Conservation (phyloP, 441 rosid species). For the Adansonia rubrostipa region DNA sequence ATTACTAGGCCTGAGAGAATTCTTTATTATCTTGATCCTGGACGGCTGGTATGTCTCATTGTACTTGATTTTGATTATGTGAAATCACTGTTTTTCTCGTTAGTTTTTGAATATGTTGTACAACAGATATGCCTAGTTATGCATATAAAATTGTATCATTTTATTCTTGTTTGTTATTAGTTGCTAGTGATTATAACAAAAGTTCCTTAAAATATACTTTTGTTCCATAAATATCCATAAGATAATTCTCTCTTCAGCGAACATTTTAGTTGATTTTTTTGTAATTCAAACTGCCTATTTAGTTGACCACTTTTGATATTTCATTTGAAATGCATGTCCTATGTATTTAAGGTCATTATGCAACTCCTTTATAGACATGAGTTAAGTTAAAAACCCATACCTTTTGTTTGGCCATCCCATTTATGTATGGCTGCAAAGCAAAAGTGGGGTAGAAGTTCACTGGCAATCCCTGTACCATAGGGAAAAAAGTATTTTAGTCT, state of each 20-base stretch:
- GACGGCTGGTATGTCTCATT: conserved; percentile 74
- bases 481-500: no score
- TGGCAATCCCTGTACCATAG: no score
- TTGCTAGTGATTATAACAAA: background rate
- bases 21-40: conserved; percentile 85
- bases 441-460: no score
- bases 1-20: conserved; percentile 95
- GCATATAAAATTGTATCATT: background rate
- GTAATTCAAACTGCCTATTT: no score
- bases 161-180: background rate
- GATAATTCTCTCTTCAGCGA: background rate
- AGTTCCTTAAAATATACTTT: conserved; percentile 2
- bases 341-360: background rate
- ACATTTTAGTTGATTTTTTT: background rate
- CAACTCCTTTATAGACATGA: background rate
- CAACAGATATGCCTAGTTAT: background rate
- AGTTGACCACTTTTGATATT: background rate
- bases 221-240: background rate
- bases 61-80: background rate
- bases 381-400: background rate
- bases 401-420: background rate
- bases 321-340: background rate
- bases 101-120: conserved; percentile 15
- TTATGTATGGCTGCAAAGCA: background rate
- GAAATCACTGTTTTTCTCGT: background rate